phyloP scores from a whole-genome alignment of 2,329 filamentous ascomycete genomes.

The Fusarium sp. region DNA sequence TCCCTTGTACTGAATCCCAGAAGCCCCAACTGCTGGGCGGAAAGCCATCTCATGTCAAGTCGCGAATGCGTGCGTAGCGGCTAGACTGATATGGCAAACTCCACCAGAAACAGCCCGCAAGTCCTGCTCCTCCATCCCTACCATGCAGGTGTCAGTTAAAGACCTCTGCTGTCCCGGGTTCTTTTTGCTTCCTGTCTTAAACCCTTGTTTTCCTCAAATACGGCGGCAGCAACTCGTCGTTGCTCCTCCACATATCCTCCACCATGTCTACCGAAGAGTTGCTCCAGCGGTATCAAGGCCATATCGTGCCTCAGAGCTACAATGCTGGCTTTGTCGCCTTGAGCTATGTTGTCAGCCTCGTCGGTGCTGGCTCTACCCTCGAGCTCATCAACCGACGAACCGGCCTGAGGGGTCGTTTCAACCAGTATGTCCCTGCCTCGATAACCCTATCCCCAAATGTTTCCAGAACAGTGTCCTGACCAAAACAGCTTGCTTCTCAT shows the following conservation, averaged over 20 bases:
- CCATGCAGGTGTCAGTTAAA: constrained; percentile 36
- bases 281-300: constrained; percentile 58
- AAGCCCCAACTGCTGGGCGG: constrained; percentile 26
- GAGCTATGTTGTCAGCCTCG: constrained; percentile 81
- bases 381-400: constrained; percentile 85
- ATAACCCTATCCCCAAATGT: neutral
- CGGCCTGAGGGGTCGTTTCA: constrained; percentile 74
- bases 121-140: constrained; percentile 1
- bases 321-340: constrained; percentile 75
- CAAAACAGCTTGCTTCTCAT: constrained; percentile 70
- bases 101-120: constrained; percentile 30
- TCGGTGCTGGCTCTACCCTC: constrained; percentile 83
- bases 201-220: constrained; percentile 20
- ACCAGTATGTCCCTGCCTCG: constrained; percentile 67
- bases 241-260: constrained; percentile 26
- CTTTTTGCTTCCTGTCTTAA: constrained; percentile 1
- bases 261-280: constrained; percentile 51
- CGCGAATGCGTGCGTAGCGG: constrained; percentile 14
- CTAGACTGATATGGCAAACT: constrained; percentile 28
- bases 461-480: constrained; percentile 10
- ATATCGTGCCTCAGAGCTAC: constrained; percentile 64
- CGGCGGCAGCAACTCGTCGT: constrained; percentile 25
- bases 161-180: constrained; percentile 34
- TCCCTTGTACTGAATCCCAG: constrained; percentile 31
- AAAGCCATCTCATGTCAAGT: constrained; percentile 19